Conservation (phyloP, 129 eudicot species). For the Dittrichia graveolens region DNA sequence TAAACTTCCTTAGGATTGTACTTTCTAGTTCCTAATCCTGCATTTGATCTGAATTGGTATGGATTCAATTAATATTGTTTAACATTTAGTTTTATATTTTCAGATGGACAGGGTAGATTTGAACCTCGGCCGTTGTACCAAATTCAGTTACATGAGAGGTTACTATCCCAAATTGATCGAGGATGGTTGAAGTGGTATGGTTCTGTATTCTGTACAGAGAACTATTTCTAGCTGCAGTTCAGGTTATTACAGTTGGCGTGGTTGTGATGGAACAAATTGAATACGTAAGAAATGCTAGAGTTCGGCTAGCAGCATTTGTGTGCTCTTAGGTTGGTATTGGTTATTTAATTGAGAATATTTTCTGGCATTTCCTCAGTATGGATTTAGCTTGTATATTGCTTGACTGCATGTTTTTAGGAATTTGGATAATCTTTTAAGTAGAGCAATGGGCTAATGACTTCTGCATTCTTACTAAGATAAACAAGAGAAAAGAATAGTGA, state of each 20-base stretch:
- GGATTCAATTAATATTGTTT: not conserved
- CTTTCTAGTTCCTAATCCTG: no score
- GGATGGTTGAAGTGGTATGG: not conserved
- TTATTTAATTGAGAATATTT: not conserved
- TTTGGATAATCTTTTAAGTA: not conserved
- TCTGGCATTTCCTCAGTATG: not conserved
- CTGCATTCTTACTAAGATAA: not conserved
- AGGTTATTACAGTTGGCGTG: not conserved
- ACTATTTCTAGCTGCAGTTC: not conserved
- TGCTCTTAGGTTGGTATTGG: not conserved
- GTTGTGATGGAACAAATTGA: not conserved
- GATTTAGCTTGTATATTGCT: not conserved
- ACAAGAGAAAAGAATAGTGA: not conserved
- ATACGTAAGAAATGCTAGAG: not conserved
- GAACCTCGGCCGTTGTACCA: not conserved
- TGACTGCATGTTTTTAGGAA: not conserved
- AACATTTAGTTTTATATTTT: no score
- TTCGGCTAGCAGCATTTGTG: not conserved
- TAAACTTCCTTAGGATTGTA: no score
- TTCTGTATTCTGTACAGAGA: not conserved
- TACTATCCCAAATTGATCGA: not conserved
- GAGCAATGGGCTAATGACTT: not conserved
- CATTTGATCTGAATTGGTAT: not conserved
- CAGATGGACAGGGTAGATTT: not conserved
- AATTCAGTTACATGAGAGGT: not conserved